Evolutionary conservation across 2,329 filamentous ascomycete species (phyloP), one percentile per base, ranked within the genome.

Genomic region (Ambrosiella beaveri): DNA sequence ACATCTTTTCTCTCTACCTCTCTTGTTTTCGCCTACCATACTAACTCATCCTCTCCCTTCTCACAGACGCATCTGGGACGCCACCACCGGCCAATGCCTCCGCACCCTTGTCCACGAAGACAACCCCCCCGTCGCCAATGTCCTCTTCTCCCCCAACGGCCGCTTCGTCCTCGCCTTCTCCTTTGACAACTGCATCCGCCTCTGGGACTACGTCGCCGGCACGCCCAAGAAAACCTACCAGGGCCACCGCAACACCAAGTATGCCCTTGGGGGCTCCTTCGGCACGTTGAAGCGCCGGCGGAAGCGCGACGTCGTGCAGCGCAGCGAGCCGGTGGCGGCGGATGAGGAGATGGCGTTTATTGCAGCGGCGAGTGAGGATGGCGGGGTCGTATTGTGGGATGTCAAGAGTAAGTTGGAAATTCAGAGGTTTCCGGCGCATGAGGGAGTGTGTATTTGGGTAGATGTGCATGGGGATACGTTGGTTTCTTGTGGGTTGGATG

Each of bases 201-300:
- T 98, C 19, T 98, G 93, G 93, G 87, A 96, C 69, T 98, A 97
- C 67, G 85, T 95, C 7, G 82, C 88, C 41, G 91, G 91, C 7
- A 82, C 83, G 36, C 93, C 93, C 64, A 85, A 95, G 65, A 98
- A 98, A 75, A 98, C 93, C 12, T 98, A 97, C 70, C 89, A 96
- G 68, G 93, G 93, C 0, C 93, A 97, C 66, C 72, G 74, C 57
- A 98, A 98, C 68, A 76, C 81, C 57, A 84, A 84, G 61, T 97
- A 86, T 70, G 91, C 88, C 63, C 76, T 97, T n/a, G 81, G 81
- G 2, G 88, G 89, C 3, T 84, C 84, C 45, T 96, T 97, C 66
- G 90, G 88, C 11, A 76, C 80, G 57, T 64, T 11, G 62, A 40
- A 9, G 5, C 38, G 52, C 12, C 52, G 37, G 6, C 64, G 12